phyloP scores from a whole-genome alignment of 768 basidiomycete species.

The Suillus sp. region DNA sequence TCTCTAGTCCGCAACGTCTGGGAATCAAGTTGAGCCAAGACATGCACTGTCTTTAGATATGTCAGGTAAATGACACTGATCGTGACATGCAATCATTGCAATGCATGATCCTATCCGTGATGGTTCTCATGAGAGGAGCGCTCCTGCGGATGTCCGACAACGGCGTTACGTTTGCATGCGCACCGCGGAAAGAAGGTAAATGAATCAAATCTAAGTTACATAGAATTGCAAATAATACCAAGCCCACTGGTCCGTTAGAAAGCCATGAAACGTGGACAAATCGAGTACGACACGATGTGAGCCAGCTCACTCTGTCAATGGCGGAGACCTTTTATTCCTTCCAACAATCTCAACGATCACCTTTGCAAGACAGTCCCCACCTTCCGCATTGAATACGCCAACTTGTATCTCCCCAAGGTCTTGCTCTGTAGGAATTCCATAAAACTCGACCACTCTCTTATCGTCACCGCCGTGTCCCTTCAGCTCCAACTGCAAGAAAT shows the following conservation, averaged over 20 bases:
- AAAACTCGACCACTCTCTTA: constrained; percentile 56
- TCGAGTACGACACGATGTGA: constrained; percentile 15
- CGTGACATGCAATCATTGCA: background rate
- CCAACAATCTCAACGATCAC: constrained; percentile 59
- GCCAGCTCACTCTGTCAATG: constrained; percentile 31
- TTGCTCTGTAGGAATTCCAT: constrained; percentile 49
- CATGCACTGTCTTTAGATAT: background rate
- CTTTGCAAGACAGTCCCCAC: constrained; percentile 53
- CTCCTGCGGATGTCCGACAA: background rate
- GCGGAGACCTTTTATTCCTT: constrained; percentile 31
- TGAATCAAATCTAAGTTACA: constrained; percentile 15
- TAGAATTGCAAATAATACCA: constrained; percentile 26
- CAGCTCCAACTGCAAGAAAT: constrained; percentile 56
- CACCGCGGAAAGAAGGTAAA: constrained; percentile 10
- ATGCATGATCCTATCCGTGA: background rate
- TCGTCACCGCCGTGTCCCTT: constrained; percentile 39
- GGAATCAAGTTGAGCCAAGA: background rate
- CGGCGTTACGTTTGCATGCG: background rate
- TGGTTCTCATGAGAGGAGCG: background rate
- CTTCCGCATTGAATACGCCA: constrained; percentile 54
- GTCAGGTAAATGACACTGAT: background rate
- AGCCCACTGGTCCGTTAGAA: constrained; percentile 18
- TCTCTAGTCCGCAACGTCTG: background rate
- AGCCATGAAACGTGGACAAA: constrained; percentile 6
- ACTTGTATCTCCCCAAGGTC: constrained; percentile 58